phyloP scores from a whole-genome alignment of 164 flowering plant genomes.

The Dillenia turbinata region DNA sequence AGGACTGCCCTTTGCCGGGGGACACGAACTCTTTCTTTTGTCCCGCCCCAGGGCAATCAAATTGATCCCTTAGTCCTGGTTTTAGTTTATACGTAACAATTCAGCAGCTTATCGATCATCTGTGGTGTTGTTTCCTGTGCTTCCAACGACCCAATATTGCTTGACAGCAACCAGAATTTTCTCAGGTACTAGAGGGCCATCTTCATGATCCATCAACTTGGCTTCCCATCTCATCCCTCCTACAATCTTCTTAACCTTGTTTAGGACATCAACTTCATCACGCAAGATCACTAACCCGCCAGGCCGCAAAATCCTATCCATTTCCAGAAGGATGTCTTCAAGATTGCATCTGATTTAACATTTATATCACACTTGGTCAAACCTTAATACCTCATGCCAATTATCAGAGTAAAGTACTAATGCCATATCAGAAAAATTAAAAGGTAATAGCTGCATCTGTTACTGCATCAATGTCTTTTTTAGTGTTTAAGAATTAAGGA shows the following conservation, averaged over 20 bases:
- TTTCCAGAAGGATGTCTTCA: slow-evolving; percentile 79
- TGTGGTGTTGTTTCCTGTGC: slow-evolving; percentile 38
- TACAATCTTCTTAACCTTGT: slow-evolving; percentile 52
- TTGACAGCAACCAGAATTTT: slow-evolving; percentile 70
- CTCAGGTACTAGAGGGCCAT: slow-evolving; percentile 71
- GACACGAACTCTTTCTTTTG: too few relatives aligned
- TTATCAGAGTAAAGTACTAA: too few relatives aligned
- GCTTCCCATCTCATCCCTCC: slow-evolving; percentile 71
- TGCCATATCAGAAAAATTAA: too few relatives aligned
- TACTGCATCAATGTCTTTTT: too few relatives aligned
- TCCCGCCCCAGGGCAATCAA: too few relatives aligned
- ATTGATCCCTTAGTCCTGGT: too few relatives aligned
- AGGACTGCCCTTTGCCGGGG: too few relatives aligned
- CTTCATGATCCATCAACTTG: slow-evolving; percentile 73
- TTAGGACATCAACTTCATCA: slow-evolving; percentile 62
- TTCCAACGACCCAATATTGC: slow-evolving; percentile 61
- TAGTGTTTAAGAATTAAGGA: too few relatives aligned
- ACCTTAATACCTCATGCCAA: too few relatives aligned
- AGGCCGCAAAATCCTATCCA: slow-evolving; percentile 81
- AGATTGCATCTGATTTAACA: slow-evolving; percentile 48
- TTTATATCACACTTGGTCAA: slow-evolving; percentile 7
- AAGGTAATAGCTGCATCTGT: too few relatives aligned
- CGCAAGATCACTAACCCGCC: slow-evolving; percentile 74
- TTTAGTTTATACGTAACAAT: background rate
- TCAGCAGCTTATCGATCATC: slow-evolving; percentile 16